These are phyloP conservation scores for Paramarasmius palmivorus DNA, from an alignment of 1,284 basidiomycete genomes.

Conservation along the genomic window DNA sequence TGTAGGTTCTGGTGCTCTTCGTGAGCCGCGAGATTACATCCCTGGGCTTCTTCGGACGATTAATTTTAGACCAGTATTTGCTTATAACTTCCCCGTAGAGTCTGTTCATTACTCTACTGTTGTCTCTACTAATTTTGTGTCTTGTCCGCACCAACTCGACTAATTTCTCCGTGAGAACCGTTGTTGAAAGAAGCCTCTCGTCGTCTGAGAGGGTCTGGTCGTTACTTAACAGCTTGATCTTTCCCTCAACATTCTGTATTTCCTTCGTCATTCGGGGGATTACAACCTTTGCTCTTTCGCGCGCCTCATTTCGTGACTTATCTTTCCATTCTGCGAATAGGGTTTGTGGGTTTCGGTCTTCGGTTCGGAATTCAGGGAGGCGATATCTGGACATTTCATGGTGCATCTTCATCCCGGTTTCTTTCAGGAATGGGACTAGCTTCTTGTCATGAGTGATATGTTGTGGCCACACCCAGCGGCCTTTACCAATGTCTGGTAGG, in stretches of 20 bases:
- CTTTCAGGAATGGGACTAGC: neutral
- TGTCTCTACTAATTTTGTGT: constrained; percentile 6
- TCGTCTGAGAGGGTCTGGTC: constrained; percentile 1
- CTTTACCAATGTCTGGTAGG: neutral
- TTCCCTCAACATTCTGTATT: constrained; percentile 9
- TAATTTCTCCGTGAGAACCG: constrained; percentile 8
- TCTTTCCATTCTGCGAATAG: constrained; percentile 9
- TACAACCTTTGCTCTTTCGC: constrained; percentile 4
- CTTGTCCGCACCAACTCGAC: constrained; percentile 7
- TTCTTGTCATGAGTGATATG: neutral
- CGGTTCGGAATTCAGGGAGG: neutral
- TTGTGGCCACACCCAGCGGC: neutral
- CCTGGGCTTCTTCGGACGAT: constrained; percentile 18
- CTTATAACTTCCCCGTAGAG: constrained; percentile 25
- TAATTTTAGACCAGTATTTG: constrained; percentile 25
- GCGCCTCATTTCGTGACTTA: constrained; percentile 1
- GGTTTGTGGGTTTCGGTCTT: constrained; percentile 9
- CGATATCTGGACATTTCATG: neutral
- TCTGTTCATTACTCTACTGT: constrained; percentile 9
- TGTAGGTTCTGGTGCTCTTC: neutral
- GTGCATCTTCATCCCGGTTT: neutral
- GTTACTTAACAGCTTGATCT: neutral
- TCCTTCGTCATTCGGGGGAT: constrained; percentile 8
- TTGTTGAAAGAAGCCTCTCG: neutral
- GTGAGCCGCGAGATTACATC: constrained; percentile 18